phyloP scores from a whole-genome alignment of 176 grass and related monocot genomes.

The Carex pumila region DNA sequence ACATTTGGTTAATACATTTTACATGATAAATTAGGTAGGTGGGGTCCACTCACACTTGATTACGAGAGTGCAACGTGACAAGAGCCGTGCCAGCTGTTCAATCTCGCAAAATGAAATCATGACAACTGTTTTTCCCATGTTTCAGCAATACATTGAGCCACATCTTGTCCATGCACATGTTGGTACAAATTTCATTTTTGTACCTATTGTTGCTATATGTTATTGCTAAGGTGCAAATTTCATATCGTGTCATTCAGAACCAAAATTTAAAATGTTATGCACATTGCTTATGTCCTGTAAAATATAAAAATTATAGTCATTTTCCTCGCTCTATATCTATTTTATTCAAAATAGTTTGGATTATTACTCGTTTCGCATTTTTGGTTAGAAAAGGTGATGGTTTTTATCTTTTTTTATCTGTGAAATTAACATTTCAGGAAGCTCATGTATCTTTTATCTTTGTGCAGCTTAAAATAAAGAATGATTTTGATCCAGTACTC shows the following conservation, averaged over 20 bases:
- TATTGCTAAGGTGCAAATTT: not conserved
- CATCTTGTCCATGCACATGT: conserved; percentile 99
- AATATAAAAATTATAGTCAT: not conserved
- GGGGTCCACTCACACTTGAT: conserved; percentile 98
- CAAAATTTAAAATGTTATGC: not conserved
- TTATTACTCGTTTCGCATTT: not conserved
- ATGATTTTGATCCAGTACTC: conserved; percentile 98
- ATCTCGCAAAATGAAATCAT: conserved; percentile 96
- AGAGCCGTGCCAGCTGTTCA: conserved; percentile 68
- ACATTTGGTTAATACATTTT: conserved; percentile 22
- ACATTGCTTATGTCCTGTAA: not conserved
- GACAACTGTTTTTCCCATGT: conserved; percentile 91
- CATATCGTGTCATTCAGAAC: not conserved
- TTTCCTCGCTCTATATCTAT: not conserved
- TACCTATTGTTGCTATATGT: not conserved
- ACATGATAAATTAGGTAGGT: conserved; percentile 53
- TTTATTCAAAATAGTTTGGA: not conserved
- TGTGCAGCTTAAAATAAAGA: conserved; percentile 93
- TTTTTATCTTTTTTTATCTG: not conserved
- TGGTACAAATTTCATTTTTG: conserved; percentile 54
- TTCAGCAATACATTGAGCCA: conserved; percentile 97
- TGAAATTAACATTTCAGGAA: not conserved
- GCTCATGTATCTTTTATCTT: conserved; percentile 19
- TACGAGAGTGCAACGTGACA: conserved; percentile 94
- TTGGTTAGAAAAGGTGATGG: not conserved